Evolutionary conservation across 2,329 filamentous ascomycete species (phyloP), one percentile per base, ranked within the genome.

Genomic region (Nemania bipapillata): DNA sequence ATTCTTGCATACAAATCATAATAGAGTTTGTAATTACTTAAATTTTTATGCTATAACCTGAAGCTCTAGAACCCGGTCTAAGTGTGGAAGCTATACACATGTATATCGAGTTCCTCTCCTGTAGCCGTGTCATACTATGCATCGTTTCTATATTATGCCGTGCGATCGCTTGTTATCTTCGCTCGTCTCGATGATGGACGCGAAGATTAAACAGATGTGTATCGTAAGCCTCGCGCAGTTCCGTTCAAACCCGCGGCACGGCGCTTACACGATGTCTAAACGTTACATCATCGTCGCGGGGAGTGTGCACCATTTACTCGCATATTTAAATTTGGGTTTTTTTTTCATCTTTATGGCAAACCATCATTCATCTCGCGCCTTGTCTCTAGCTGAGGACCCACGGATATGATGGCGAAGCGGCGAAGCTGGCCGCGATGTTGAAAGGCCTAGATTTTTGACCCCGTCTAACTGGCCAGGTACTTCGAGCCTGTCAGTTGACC

Each of bases 361-460:
- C 11, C 24, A 60, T 75, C 69, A 79, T 60, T 77, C 77, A 40
- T 79, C 77, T 30, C 76, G 70, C 26, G 70, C 72, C 70, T 77
- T 79, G 2, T 74, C 76, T 45, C 72, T 74, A 32, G 72, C 73
- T 15, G 74, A 76, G 26, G 76, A 67, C 6, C 67, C 69, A 24
- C 77, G 71, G 17, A 68, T 70, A 35, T 79, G 77, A 68, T 77
- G 72, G 24, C 75, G 75, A 42, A 79, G 66, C 17, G 77, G 77
- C 22, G 77, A 79, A 8, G 77, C 63, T 2, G 77, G 77, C 28
- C 77, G 72, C 35, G 77, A 79, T 1, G 77, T 78, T 28, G 77
- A 79, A 11, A 79, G 70, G 17, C 77, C 77, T 69, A 79, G 74
- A 9, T 54, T 70, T 55, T 73, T 76, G 8, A 73, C 72, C 49